Percentiles rank a stretch among this genome's conserved stretches.
Evolutionary conservation across 768 basidiomycete genomes (phyloP).

Genomic region (Gautieria morchelliformis): DNA sequence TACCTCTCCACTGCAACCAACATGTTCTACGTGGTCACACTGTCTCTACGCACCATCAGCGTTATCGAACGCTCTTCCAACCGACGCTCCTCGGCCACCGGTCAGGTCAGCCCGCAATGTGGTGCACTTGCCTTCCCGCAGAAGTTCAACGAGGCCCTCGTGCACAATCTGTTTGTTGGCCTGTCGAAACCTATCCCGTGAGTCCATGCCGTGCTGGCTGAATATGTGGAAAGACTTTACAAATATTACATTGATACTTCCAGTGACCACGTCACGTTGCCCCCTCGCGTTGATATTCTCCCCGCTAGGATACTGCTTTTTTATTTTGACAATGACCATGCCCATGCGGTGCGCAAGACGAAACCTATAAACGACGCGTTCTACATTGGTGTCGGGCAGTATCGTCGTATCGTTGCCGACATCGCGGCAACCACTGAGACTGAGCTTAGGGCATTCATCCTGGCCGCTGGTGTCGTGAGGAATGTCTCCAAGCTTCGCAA

Average conservation of each 20-base stretch:
- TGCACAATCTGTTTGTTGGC: neutral
- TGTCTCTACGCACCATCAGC: neutral
- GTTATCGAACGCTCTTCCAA: neutral
- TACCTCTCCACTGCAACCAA: neutral
- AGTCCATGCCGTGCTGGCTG: neutral
- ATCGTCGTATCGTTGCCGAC: neutral
- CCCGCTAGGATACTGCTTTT: neutral
- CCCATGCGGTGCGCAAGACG: neutral
- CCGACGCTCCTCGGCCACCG: neutral
- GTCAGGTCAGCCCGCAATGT: neutral
- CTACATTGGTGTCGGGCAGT: neutral
- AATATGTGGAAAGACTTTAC: too few relatives aligned
- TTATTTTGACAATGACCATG: neutral
- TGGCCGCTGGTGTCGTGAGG: neutral
- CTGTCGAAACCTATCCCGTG: neutral
- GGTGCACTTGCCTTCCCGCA: neutral
- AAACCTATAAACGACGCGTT: neutral
- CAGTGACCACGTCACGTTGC: neutral
- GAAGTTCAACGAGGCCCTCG: neutral
- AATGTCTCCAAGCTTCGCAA: neutral
- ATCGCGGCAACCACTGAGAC: neutral
- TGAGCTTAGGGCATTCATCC: neutral
- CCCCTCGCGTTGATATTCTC: neutral
- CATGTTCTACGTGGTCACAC: neutral
- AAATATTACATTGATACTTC: neutral